phyloP scores from a whole-genome alignment of 257 asterid genomes.

The Orobanche coerulescens region DNA sequence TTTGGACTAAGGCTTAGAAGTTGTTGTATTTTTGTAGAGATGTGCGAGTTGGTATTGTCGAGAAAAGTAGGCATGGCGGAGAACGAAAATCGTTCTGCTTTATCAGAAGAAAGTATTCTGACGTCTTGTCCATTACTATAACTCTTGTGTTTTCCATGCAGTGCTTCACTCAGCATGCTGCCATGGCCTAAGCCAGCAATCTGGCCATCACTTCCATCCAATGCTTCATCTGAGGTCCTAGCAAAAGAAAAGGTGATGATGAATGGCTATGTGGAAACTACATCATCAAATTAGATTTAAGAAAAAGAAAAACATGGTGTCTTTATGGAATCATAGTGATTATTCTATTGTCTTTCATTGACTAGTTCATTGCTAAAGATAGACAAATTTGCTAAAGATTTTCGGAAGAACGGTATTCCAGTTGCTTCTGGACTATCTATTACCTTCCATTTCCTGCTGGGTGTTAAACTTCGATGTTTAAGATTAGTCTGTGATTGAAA shows the following conservation, averaged over 20 bases:
- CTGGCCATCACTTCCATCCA: slow-evolving; percentile 93
- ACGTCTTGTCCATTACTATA: slow-evolving; percentile 20
- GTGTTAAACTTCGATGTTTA: background rate
- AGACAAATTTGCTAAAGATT: slow-evolving; percentile 1
- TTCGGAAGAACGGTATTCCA: background rate
- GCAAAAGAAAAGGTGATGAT: slow-evolving; percentile 83
- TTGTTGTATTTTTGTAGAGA: too few relatives aligned
- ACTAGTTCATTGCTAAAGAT: slow-evolving; percentile 11
- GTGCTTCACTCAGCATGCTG: slow-evolving; percentile 96
- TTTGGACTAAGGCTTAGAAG: too few relatives aligned
- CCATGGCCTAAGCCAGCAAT: slow-evolving; percentile 98
- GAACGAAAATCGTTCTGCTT: slow-evolving; percentile 2
- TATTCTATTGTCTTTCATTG: background rate
- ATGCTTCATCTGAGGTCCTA: slow-evolving; percentile 80
- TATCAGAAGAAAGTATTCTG: slow-evolving; percentile 16
- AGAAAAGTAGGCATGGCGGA: slow-evolving; percentile 20
- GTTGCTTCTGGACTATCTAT: slow-evolving; percentile 7
- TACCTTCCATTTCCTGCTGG: slow-evolving; percentile 1
- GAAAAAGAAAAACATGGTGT: background rate
- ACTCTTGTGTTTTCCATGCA: slow-evolving; percentile 29
- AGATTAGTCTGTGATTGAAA: background rate
- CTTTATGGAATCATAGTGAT: slow-evolving; percentile 6
- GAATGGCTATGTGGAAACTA: slow-evolving; percentile 18
- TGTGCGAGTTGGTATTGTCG: slow-evolving; percentile 14
- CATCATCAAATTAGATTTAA: background rate